Evolutionary conservation across 2,329 filamentous ascomycete species (phyloP).

Genomic region (Colletotrichum brevisporum): DNA sequence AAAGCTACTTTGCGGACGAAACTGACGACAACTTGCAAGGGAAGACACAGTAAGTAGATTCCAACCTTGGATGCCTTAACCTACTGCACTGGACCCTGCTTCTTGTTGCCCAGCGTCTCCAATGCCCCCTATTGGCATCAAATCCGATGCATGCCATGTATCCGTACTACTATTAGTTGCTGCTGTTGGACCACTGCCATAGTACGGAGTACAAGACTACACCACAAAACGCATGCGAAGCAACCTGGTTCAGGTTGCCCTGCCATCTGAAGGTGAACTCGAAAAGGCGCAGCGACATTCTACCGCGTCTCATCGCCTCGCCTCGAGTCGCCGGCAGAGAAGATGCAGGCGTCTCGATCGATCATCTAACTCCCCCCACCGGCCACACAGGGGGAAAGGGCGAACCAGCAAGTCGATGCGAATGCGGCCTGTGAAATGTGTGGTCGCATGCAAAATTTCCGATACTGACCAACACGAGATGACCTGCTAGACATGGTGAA

Average conservation of each 20-base stretch:
- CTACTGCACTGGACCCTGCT: slow-evolving; percentile 22
- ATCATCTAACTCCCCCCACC: too few relatives aligned
- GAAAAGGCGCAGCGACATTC: slow-evolving; percentile 1
- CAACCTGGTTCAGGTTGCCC: slow-evolving; percentile 11
- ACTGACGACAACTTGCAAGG: neutral
- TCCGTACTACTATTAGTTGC: too few relatives aligned
- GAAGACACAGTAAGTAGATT: neutral
- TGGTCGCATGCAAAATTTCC: slow-evolving; percentile 12
- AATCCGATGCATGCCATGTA: too few relatives aligned
- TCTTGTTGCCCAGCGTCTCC: slow-evolving; percentile 1
- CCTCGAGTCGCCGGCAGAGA: neutral
- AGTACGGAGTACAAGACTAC: too few relatives aligned
- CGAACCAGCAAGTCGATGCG: neutral
- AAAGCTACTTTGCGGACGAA: too few relatives aligned
- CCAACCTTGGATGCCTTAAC: slow-evolving; percentile 13
- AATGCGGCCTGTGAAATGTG: neutral
- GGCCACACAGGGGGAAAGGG: neutral
- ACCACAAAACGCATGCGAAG: neutral
- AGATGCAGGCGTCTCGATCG: too few relatives aligned
- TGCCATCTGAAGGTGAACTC: slow-evolving; percentile 10
- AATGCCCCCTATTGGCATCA: neutral
- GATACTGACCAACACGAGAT: slow-evolving; percentile 12
- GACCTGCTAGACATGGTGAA: neutral
- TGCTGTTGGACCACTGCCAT: too few relatives aligned
- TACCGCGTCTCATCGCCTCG: slow-evolving; percentile 11